Evolutionary conservation across 1,284 basidiomycete species (phyloP).

Genomic region (Laetiporus sulphureus): DNA sequence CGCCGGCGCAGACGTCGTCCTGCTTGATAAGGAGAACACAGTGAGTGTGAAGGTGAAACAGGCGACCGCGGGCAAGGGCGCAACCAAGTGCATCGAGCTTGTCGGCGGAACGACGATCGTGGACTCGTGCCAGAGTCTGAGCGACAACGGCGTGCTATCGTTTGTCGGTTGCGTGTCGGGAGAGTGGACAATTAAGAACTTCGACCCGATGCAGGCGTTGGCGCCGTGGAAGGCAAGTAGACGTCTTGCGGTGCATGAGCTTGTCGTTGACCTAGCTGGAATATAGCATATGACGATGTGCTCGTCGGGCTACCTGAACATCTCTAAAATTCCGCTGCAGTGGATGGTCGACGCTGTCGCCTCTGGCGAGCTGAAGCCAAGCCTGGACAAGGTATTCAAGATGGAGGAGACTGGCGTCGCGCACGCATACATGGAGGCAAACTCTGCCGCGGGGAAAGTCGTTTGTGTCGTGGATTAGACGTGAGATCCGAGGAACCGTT

Average conservation of each 20-base stretch:
- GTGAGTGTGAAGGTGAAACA: slow-evolving; percentile 2
- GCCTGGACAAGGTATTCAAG: slow-evolving; percentile 8
- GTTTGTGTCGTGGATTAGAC: slow-evolving; percentile 8
- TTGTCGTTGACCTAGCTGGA: too few relatives aligned
- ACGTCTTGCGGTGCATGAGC: not conserved
- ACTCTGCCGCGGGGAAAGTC: slow-evolving; percentile 6
- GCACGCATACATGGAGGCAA: slow-evolving; percentile 9
- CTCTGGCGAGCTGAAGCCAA: slow-evolving; percentile 4
- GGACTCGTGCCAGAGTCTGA: slow-evolving; percentile 4
- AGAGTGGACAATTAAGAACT: slow-evolving; percentile 8
- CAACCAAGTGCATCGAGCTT: slow-evolving; percentile 7
- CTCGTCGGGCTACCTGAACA: slow-evolving; percentile 4
- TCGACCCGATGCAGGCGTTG: slow-evolving; percentile 5
- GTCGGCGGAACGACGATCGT: slow-evolving; percentile 6
- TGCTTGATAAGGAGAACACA: slow-evolving; percentile 3
- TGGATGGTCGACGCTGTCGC: slow-evolving; percentile 9
- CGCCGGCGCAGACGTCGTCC: slow-evolving; percentile 6
- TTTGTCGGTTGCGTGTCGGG: slow-evolving; percentile 8
- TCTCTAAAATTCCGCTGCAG: slow-evolving; percentile 8
- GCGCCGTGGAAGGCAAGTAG: slow-evolving; percentile 4
- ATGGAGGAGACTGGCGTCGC: slow-evolving; percentile 9
- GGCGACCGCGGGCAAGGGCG: slow-evolving; percentile 6
- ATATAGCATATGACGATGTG: slow-evolving; percentile 5
- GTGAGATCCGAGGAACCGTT: too few relatives aligned
- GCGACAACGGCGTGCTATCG: slow-evolving; percentile 3